These are phyloP conservation scores for Leptographium galeiforme DNA, from an alignment of 2,329 filamentous ascomycete species.

Conservation along the genomic window DNA sequence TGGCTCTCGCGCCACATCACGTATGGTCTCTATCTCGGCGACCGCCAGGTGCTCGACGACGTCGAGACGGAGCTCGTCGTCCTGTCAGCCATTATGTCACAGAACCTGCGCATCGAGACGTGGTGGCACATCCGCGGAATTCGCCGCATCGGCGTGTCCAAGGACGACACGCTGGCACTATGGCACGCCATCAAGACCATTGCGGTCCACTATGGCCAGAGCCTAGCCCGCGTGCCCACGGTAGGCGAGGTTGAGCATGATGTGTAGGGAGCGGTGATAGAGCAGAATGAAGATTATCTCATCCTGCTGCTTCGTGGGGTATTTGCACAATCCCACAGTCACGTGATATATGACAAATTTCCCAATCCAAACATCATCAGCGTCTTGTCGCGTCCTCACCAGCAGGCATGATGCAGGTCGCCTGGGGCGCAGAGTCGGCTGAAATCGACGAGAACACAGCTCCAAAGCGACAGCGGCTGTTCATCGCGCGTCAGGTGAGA, in stretches of 20 bases:
- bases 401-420: constrained; percentile 4
- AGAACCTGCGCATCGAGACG: constrained; percentile 38
- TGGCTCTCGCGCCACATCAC: constrained; percentile 42
- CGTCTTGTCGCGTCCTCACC: neutral
- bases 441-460: constrained; percentile 6
- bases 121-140: constrained; percentile 41
- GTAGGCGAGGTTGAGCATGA: constrained; percentile 17
- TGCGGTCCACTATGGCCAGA: constrained; percentile 13
- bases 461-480: constrained; percentile 11
- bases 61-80: constrained; percentile 42
- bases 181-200: constrained; percentile 13
- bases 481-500: constrained; percentile 11
- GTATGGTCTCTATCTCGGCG: constrained; percentile 43
- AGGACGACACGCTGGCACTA: constrained; percentile 25
- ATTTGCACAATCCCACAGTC: no score
- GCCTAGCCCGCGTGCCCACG: constrained; percentile 14
- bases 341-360: no score
- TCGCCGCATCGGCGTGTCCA: constrained; percentile 31
- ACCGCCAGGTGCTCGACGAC: constrained; percentile 38
- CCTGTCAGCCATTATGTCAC: constrained; percentile 41
- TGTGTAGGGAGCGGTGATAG: constrained; percentile 8
- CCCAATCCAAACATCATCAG: no score
- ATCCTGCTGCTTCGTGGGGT: no score
- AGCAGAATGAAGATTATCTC: no score
- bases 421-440: constrained; percentile 8